Base-by-base conservation (phyloP, 192 early-diverging fungal genomes). In the Dissophora globulifera region DNA sequence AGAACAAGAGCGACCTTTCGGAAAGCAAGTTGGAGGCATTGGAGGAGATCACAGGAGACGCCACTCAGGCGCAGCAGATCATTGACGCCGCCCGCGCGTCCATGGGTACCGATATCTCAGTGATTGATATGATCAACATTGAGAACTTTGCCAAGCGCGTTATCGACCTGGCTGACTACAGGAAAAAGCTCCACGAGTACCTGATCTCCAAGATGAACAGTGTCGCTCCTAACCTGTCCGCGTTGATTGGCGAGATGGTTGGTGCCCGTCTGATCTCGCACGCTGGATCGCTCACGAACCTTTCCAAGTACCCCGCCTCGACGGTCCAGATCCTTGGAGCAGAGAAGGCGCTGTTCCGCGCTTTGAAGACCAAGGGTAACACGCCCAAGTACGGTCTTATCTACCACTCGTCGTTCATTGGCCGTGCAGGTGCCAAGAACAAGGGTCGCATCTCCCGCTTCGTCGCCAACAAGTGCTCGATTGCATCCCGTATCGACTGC, bases 321-420 rank as follows among this genome's bases (percentile, higher is more conserved):
- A 99, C 97, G 23, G 91, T 99, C 33, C 96, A 98, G 85, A 98
- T 98, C 78, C 85, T 98, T 25, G 96, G 96, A 66, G 96, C 96
- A 54, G 96, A 98, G 78, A 98, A 98, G 88, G 96, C 96, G 46
- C 89, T 98, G 42, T 98, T 98, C 93, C 89, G 94, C 51, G 96
- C 96, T 20, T 85, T 98, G 68, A 98, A 98, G 88, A 93, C 94
- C 59, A 93, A 93, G 67, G 93, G 95, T 67, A 95, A 97, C 79
- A 98, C 96, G 1, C 96, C 95, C 71, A 98, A 98, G 81, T 98
- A 98, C 68, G 96, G 96, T 79, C 85, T 98, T 23, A 93, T 98
- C 72, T 98, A 96, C 87, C 93, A 98, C 84, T 94, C 96, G n/a
- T 92, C 93, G 17, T 93, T 97, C 67, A 95, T 98, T 78, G 96